Evolutionary conservation across 345 rosid genomes (phyloP).

Genomic region (Ceriops tagal): DNA sequence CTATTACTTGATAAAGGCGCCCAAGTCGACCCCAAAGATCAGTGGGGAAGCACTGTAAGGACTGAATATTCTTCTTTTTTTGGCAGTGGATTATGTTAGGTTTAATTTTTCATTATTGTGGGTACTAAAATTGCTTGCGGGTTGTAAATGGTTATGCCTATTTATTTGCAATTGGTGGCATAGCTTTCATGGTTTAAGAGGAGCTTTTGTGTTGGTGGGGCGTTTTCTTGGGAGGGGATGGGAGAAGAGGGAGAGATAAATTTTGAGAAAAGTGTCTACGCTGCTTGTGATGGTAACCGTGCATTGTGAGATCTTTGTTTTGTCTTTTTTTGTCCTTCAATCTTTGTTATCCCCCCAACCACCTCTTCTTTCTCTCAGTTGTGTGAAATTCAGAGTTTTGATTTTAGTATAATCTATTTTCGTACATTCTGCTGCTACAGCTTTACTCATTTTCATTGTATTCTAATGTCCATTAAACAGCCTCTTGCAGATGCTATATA

Average conservation of each 20-base stretch:
- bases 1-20: slow-evolving; percentile 61
- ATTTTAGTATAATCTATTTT: not conserved
- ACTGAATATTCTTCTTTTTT: not conserved
- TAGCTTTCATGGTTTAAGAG: too few relatives aligned
- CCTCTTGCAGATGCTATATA: slow-evolving; percentile 90
- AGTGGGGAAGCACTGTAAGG: slow-evolving; percentile 97
- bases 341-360: too few relatives aligned
- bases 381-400: not conserved
- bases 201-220: too few relatives aligned
- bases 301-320: too few relatives aligned
- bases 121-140: not conserved
- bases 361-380: not conserved
- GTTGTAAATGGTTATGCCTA: not conserved
- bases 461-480: slow-evolving; percentile 46
- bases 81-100: not conserved
- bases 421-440: not conserved
- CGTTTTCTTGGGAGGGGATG: too few relatives aligned
- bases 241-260: too few relatives aligned
- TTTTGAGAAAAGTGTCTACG: not conserved
- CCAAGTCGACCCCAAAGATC: slow-evolving; percentile 57
- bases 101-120: not conserved
- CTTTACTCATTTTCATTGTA: not conserved
- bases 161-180: too few relatives aligned
- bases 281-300: not conserved
- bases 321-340: too few relatives aligned